Percentiles rank a stretch among this genome's conserved stretches.
Conservation (phyloP, 257 asterid genomes). For the Solanum pinnatisectum region DNA sequence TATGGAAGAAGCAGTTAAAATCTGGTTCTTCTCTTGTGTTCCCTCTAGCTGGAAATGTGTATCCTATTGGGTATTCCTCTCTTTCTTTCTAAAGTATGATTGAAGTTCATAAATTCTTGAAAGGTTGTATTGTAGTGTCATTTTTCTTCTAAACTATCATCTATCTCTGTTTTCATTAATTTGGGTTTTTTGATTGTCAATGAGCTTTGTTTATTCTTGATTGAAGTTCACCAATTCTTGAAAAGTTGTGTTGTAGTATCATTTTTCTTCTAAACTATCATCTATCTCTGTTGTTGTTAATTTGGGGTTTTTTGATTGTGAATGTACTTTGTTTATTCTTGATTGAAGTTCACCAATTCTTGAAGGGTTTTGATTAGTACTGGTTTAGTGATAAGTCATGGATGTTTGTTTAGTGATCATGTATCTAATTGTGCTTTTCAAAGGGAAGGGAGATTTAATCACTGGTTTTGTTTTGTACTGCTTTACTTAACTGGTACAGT, state of each 20-base stretch:
- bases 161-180: not conserved
- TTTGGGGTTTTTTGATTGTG: not conserved
- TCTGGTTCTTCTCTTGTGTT: slow-evolving; percentile 55
- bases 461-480: not conserved
- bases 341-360: not conserved
- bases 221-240: not conserved
- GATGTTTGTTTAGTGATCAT: not conserved
- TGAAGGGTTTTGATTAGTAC: not conserved
- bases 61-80: slow-evolving; percentile 61
- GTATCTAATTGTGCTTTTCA: not conserved
- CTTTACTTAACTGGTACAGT: not conserved
- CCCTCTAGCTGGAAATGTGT: slow-evolving; percentile 76
- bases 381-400: not conserved
- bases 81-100: not conserved
- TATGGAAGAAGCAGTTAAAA: not conserved
- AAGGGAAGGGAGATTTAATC: not conserved
- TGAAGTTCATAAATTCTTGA: not conserved
- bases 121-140: not conserved
- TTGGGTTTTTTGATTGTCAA: not conserved
- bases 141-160: not conserved
- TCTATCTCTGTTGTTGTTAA: not conserved
- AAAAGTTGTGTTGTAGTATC: not conserved
- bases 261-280: not conserved
- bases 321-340: not conserved
- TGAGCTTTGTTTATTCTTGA: not conserved